phyloP scores from a whole-genome alignment of 2,329 filamentous ascomycete species.

The Westerdykella ornata region DNA sequence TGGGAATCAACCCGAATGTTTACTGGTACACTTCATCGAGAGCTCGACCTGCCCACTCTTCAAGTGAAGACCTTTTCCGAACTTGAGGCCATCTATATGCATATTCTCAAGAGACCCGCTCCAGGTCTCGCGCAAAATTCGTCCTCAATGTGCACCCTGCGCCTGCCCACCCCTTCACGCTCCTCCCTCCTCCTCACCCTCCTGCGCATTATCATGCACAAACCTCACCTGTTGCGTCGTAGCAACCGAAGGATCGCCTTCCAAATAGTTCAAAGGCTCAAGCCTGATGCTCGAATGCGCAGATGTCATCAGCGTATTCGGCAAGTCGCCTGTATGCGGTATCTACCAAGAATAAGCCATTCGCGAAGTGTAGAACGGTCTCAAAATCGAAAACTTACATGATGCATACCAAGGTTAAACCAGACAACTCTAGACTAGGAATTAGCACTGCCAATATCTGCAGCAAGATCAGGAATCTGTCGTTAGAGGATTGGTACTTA shows the following conservation, averaged over 20 bases:
- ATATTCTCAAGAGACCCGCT: no score
- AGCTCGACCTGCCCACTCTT: no score
- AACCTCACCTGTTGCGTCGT: background rate
- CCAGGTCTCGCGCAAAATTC: no score
- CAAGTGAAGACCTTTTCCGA: no score
- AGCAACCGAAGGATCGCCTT: constrained; percentile 31
- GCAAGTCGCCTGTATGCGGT: constrained; percentile 40
- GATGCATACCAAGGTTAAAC: constrained; percentile 50
- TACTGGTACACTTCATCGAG: no score
- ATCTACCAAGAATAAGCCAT: constrained; percentile 14
- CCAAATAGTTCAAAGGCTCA: constrained; percentile 44
- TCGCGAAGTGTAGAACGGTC: no score
- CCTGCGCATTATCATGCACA: background rate
- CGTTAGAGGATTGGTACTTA: constrained; percentile 12
- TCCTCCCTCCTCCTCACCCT: no score
- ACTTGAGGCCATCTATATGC: no score
- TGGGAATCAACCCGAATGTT: no score
- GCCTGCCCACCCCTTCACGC: no score
- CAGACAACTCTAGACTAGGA: constrained; percentile 41
- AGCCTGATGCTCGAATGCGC: constrained; percentile 43
- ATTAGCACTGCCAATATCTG: constrained; percentile 12
- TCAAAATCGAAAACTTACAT: constrained; percentile 13
- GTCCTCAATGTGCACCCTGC: no score
- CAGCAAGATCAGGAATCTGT: no score
- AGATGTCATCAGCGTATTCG: constrained; percentile 49